Base-by-base conservation (phyloP, 148 eudicot species). In the Rhododendron kiyosumense region DNA sequence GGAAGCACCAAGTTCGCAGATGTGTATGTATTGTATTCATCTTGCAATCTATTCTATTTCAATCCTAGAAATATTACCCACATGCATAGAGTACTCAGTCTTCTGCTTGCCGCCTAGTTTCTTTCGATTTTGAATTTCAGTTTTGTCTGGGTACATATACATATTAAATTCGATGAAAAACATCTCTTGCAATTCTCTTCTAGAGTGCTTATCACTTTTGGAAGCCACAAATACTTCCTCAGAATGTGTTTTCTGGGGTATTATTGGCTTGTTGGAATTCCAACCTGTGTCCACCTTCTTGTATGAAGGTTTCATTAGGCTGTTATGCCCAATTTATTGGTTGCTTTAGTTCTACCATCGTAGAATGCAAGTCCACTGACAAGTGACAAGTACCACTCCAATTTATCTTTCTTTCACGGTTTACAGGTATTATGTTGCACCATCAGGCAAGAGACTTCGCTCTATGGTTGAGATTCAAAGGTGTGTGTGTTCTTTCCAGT, bases 1-100 rank as follows among this genome's bases (percentile, higher is more conserved):
- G 98, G 98, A 83, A 41, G 98, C 85, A 89, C 91, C 73, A 95
- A 93, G 88, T 97, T 95, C 88, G 99, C 98, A 83, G 99, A 94
- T 89, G 98, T 97, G 98, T 97, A 94, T 76, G 98, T 90, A 69
- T 59, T 59, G n/a, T 22, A 18, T 5, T 18, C n/a, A 5, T 59
- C 8, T 48, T 34, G 28, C 30, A 6, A 15, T 52, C 20, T 52
- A 13, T 52, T 52, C 20, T 52, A 52, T 52, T 14, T 52, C 59
- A 3, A 15, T 52, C 20, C 1, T 52, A 81, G 20, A n/a, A 80
- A 81, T 52, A 20, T 28, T 30, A 61, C 83, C 43, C 8, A 20
- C n/a, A 17, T 45, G 51, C 59, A 52, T 15, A 52, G 59, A 52
- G 59, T 52, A 13, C 59, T 52, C 59, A 52, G 59, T 52, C 59